Percentiles rank a stretch among this genome's conserved stretches.
These are phyloP conservation scores for Ogataea corticis DNA, from an alignment of 805 yeast species.

Conservation along the genomic window DNA sequence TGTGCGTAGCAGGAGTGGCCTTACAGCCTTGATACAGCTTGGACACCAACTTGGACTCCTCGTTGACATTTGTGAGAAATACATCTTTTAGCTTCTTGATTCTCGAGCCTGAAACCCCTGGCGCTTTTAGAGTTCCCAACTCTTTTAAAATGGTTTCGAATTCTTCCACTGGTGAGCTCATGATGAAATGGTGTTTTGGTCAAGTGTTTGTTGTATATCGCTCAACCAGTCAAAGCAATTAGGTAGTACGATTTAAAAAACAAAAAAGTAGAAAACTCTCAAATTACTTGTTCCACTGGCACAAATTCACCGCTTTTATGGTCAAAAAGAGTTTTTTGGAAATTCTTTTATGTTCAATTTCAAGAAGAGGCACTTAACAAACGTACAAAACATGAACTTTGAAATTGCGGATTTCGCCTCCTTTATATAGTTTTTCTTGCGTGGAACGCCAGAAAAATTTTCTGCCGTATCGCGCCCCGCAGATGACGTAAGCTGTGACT, in stretches of 20 bases:
- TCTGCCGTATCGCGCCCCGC: too few species aligned
- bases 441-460: not conserved
- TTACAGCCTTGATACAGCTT: constrained; percentile 66
- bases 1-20: constrained; percentile 74
- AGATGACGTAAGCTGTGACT: too few species aligned
- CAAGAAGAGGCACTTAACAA: not conserved
- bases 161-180: constrained; percentile 43
- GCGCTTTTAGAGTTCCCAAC: constrained; percentile 63
- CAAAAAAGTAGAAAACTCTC: constrained; percentile 5
- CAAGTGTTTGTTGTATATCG: too few species aligned
- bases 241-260: constrained; percentile 6
- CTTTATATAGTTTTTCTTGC: not conserved
- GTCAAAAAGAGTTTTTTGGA: not conserved
- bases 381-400: not conserved
- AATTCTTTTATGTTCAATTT: not conserved
- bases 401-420: constrained; percentile 1
- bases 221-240: not conserved
- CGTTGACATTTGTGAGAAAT: constrained; percentile 64
- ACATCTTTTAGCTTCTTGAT: constrained; percentile 81
- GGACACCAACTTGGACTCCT: constrained; percentile 52
- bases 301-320: not conserved
- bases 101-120: constrained; percentile 95
- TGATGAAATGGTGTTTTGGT: too few species aligned
- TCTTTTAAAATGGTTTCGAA: constrained; percentile 51
- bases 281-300: constrained; percentile 1